Evolutionary conservation across 441 rosid genomes (phyloP).

Genomic region (Adansonia madagascariensis): DNA sequence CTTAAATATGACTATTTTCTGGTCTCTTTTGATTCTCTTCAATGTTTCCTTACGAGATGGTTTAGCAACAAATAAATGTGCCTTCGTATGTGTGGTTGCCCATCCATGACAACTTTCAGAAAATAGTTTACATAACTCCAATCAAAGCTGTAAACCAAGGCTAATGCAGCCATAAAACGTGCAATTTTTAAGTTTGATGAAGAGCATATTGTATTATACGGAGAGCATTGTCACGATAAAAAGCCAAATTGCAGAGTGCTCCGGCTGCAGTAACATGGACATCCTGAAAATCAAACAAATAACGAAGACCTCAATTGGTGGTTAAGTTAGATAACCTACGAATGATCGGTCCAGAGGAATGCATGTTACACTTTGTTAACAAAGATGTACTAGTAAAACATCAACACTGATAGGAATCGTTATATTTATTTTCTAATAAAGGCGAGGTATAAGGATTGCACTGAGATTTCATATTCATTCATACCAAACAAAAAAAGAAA

Average conservation of each 20-base stretch:
- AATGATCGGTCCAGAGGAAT: background rate
- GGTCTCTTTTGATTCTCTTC: background rate
- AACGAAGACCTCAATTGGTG: background rate
- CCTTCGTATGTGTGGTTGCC: background rate
- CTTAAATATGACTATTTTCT: background rate
- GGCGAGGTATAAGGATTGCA: background rate
- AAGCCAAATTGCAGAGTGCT: slow-evolving; percentile 75
- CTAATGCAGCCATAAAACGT: slow-evolving; percentile 94
- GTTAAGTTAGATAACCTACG: background rate
- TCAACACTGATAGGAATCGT: background rate
- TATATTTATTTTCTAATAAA: background rate
- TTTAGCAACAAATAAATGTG: background rate
- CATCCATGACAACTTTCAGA: background rate
- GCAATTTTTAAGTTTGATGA: slow-evolving; percentile 93
- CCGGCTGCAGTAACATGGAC: slow-evolving; percentile 21
- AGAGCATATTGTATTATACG: slow-evolving; percentile 83
- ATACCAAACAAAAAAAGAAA: background rate
- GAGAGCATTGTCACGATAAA: slow-evolving; percentile 81
- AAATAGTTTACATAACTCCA: slow-evolving; percentile 58
- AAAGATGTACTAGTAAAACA: background rate
- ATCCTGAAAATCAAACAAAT: slow-evolving; percentile 53
- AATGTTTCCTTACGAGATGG: background rate
- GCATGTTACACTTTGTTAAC: background rate
- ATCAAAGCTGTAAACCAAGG: slow-evolving; percentile 96
- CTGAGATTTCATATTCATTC: background rate